Evolutionary conservation across 179 eudicot genomes (phyloP).

Genomic region (Patellifolia procumbens): DNA sequence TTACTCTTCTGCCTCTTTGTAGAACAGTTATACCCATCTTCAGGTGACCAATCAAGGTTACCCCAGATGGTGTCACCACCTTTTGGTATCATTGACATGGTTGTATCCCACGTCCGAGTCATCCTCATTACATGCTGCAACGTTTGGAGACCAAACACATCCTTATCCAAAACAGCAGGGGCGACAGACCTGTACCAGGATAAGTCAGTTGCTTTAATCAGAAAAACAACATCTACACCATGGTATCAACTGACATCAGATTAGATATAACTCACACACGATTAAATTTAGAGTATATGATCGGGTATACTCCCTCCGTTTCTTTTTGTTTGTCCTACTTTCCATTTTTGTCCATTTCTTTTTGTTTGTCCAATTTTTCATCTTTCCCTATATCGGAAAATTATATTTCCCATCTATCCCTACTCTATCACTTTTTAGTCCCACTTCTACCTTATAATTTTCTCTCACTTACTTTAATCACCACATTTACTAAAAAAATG

Average conservation of each 20-base stretch:
- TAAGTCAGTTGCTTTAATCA: too few species aligned
- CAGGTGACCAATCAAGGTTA: conserved; percentile 97
- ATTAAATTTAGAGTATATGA: too few species aligned
- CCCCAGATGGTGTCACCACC: conserved; percentile 99
- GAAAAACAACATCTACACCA: background rate
- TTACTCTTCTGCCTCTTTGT: conserved; percentile 50
- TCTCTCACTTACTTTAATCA: too few species aligned
- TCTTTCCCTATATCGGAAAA: too few species aligned
- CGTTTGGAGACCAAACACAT: conserved; percentile 82
- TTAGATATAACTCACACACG: background rate
- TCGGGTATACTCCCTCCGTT: too few species aligned
- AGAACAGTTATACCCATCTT: conserved; percentile 64
- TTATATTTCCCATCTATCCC: too few species aligned
- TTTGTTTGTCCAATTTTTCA: too few species aligned
- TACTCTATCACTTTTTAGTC: too few species aligned
- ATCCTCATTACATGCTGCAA: conserved; percentile 84
- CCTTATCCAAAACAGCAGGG: conserved; percentile 78
- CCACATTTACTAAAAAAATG: too few species aligned
- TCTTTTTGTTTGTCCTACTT: too few species aligned
- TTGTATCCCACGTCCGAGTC: conserved; percentile 99
- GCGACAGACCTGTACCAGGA: conserved; percentile 68
- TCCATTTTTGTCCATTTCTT: too few species aligned
- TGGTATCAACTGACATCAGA: background rate
- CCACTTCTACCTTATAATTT: too few species aligned
- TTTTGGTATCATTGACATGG: conserved; percentile 97